Base-by-base conservation (phyloP, 768 basidiomycete genomes). In the Suillus fuscotomentosus region DNA sequence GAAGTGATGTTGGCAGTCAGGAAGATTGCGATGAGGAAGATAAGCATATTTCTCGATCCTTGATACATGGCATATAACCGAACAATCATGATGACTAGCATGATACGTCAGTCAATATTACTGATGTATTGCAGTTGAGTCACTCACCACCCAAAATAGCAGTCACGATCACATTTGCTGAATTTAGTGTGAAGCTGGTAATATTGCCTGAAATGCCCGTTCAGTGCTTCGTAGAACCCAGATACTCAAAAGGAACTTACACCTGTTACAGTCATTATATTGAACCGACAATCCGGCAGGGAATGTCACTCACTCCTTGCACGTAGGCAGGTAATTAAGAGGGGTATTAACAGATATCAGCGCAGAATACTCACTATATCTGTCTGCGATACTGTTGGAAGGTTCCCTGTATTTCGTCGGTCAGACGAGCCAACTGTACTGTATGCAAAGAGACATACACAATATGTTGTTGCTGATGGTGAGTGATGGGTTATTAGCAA, bases 131-230 rank as follows among this genome's bases (percentile, higher is more conserved):
- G 8, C 43, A 20, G 8, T 8, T 20, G 43, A 20, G 43, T 43
- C 8, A 3, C 45, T 47, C 45, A 47, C 45, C 45, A n/a, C 45
- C 45, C 20, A 47, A 4, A 20, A 47, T n/a, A 20, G 20, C 43
- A 20, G 43, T n/a, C 20, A 45, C 9, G 20, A n/a, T 9, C 2
- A 45, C 43, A 45, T 45, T n/a, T n/a, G 43, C 20, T 9, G 9
- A n/a, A 45, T 45, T 9, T 45, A n/a, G 10, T 45, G 43, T 10
- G 10, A 20, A n/a, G 9, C 3, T n/a, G 4, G 20, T 45, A 10
- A n/a, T n/a, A 45, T 45, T 92, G 51, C 51, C 51, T 53, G 15
- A 20, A 53, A 31, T 2, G 5, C 27, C 3, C 17, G 60, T 90
- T 59, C 10, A 45, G 43, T 11, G 43, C 42, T 17, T 43, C 17